Percentiles rank a stretch among this genome's conserved stretches.
Conservation (phyloP, 1,139 yeast genomes). For the Candida freyschussii region DNA sequence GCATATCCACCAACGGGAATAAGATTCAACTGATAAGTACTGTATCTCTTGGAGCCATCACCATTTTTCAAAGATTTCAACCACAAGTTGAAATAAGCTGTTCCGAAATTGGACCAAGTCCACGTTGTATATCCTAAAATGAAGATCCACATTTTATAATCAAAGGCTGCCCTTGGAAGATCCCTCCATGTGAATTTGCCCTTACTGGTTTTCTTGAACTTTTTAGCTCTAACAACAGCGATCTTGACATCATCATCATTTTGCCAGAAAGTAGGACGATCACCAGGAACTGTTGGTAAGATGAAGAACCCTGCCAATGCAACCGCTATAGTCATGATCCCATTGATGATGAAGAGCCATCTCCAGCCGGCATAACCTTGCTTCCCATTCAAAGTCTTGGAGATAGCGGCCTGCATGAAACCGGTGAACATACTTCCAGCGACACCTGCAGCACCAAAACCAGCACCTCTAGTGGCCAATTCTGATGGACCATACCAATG, state of each 20-base stretch:
- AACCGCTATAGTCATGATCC: conserved; percentile 44
- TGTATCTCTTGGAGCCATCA: conserved; percentile 9
- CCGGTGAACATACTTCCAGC: conserved; percentile 57
- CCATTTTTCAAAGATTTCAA: conserved; percentile 10
- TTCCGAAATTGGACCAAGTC: conserved; percentile 8
- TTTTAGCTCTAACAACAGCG: conserved; percentile 52
- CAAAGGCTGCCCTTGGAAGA: conserved; percentile 22
- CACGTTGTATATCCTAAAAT: conserved; percentile 44
- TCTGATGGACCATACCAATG: conserved; percentile 53
- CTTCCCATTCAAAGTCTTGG: conserved; percentile 37
- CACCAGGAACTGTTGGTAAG: conserved; percentile 42
- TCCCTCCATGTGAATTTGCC: conserved; percentile 3
- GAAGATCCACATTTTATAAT: conserved; percentile 37
- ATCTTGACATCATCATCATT: conserved; percentile 42
- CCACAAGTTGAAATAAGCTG: conserved; percentile 18
- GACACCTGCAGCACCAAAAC: conserved; percentile 50
- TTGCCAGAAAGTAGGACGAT: conserved; percentile 19
- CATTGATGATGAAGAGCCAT: conserved; percentile 66
- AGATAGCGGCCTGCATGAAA: conserved; percentile 51
- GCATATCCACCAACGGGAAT: conserved; percentile 24
- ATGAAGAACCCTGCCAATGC: conserved; percentile 40
- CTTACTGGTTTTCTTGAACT: conserved; percentile 27
- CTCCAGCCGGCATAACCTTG: conserved; percentile 55
- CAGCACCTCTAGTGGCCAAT: conserved; percentile 49
- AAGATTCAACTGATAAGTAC: conserved; percentile 16